Base-by-base conservation (phyloP, 176 grass and related monocot species). In the Aegilops longissima region DNA sequence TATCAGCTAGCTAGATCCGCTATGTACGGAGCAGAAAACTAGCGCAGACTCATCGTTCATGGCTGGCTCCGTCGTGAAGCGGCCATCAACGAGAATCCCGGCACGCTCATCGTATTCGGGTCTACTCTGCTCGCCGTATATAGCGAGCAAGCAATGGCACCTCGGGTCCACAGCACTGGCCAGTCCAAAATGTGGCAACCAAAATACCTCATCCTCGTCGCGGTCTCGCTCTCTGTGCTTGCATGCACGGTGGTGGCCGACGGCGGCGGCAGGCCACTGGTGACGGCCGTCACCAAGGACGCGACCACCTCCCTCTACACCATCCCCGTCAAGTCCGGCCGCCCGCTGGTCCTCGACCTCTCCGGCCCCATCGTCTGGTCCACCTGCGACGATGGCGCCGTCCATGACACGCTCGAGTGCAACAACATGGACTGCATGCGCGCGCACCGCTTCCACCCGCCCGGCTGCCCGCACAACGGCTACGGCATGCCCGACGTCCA, bases 281-380 rank as follows among this genome's bases (percentile, higher is more conserved):
- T 80, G 0, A 83, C 83, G 20, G 72, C 85, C 8, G 82, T 91
- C 38, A 85, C 71, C 84, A 88, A 90, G 75, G 93, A 88, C 77
- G 18, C 76, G 21, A 35, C 78, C 63, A 91, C 85, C 8, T 47
- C 21, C 5, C 84, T 90, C 33, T 90, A 87, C 84, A 87, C 80
- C 17, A 11, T 77, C 18, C 66, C 84, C 0, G 30, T 90, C 56
- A 83, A 80, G 58, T 16, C 58, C 66, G 25, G 77, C 33, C 79
- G 14, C 25, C 64, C 81, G 16, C 76, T 90, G 20, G 74, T 95
- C 66, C 44, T 95, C 33, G 93, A 95, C 82, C 90, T 95, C 85
- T 7, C 87, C 17, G 85, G 82, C 63, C 79, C 90, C 3, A 76
- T 92, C 25, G 21, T 92, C 66, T 95, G 90, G 87, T 69, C 83